Evolutionary conservation across 1,284 basidiomycete species (phyloP), one percentile per base, ranked within the genome.

Genomic region (Leccinum subrobustum): DNA sequence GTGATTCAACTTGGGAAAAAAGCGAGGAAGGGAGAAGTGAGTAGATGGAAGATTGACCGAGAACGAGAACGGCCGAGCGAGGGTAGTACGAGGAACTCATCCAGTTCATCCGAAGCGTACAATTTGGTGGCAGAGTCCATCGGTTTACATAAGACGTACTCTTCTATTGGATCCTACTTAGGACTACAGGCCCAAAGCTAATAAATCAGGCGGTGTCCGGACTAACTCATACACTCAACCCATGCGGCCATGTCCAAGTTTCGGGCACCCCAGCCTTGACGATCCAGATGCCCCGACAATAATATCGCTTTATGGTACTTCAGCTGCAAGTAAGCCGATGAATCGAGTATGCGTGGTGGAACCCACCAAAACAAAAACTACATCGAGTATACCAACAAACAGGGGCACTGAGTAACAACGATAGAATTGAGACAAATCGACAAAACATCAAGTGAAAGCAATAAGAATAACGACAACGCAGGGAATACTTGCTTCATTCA

Each of bases 11-110:
- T 72, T 92, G 89, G 1, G 88, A 86, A 56, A 89, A 84, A 48
- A 90, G 77, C 1, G 89, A 90, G 8, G 88, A 83, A 0, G 88
- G 87, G 16, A 90, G 80, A 12, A 94, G 80, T 1, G 89, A 86
- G 56, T 87, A 81, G 11, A 93, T 72, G 6, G 83, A 83, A 66
- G 85, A 84, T 33, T 78, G 70, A 5, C 86, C 86, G 20, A 90
- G 77, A 6, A 93, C 76, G 27, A 94, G 80, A 20, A 89, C 76
- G 44, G 78, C 80, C 14, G 88, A 88, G 58, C 83, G 83, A 61
- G 85, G 83, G 76, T 86, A 84, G 37, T 77, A 76, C 16, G 73
- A 52, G 47, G 57, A 64, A 12, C 57, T 57, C 74, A 74, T 73
- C 59, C 23, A 58, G 16, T 44, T 44, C 42, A 54, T 51, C n/a